Evolutionary conservation across 371 early-diverging fungal genomes (phyloP).

Genomic region (Mortierella sp.): DNA sequence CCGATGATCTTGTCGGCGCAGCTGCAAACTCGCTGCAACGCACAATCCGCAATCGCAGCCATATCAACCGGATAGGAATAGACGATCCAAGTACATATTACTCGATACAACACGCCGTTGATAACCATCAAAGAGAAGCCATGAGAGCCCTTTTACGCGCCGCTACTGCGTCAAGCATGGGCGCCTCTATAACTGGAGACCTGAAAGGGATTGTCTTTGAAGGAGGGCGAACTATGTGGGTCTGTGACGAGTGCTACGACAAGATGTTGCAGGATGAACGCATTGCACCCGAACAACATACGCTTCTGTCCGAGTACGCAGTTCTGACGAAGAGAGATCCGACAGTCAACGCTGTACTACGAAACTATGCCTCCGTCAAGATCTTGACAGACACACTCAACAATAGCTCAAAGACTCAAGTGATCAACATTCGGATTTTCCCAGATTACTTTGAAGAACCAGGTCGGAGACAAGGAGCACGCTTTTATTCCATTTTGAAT

Average conservation of each 20-base stretch:
- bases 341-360: neutral
- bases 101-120: neutral
- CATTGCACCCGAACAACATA: neutral
- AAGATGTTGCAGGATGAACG: neutral
- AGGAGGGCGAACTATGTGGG: neutral
- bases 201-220: slow-evolving; percentile 1
- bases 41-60: neutral
- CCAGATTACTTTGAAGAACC: too few species aligned
- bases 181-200: neutral
- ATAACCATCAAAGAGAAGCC: slow-evolving; percentile 1
- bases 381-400: too few species aligned
- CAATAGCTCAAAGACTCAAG: too few species aligned
- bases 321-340: neutral
- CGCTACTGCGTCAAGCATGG: neutral
- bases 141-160: neutral
- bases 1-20: neutral
- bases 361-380: too few species aligned
- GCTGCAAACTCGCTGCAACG: neutral
- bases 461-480: too few species aligned
- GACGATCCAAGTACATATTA: neutral
- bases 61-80: neutral
- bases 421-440: too few species aligned
- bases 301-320: neutral
- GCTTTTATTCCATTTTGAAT: too few species aligned
- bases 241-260: slow-evolving; percentile 6